These are phyloP conservation scores for Turritis glabra DNA, from an alignment of 345 rosid genomes.

Conservation along the genomic window DNA sequence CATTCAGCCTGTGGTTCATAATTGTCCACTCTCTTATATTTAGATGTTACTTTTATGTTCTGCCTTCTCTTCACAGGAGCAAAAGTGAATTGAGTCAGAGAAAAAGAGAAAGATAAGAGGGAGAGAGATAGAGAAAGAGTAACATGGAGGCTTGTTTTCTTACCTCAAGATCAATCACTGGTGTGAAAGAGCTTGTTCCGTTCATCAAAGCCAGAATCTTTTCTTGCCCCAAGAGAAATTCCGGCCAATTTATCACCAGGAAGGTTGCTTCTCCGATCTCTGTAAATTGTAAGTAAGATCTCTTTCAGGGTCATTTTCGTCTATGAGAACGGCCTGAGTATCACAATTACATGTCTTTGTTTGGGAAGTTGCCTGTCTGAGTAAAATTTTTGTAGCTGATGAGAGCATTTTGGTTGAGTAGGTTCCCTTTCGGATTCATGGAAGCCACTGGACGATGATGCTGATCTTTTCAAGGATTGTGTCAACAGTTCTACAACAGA, in stretches of 20 bases:
- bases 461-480: constrained; percentile 41
- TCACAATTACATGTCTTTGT: background rate
- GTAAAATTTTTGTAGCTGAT: background rate
- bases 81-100: constrained; percentile 19
- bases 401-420: constrained; percentile 31
- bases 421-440: constrained; percentile 59
- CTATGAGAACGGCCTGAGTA: background rate
- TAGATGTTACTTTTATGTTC: constrained; percentile 8
- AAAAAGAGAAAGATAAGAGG: background rate
- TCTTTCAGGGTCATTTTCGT: background rate
- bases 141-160: constrained; percentile 79
- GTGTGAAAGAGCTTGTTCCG: constrained; percentile 44
- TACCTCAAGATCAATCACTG: constrained; percentile 59
- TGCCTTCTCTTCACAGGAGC: constrained; percentile 6
- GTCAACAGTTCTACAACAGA: constrained; percentile 27
- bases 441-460: constrained; percentile 42
- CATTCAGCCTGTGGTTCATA: constrained; percentile 47
- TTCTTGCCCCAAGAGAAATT: constrained; percentile 43
- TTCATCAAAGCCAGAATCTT: constrained; percentile 47
- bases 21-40: constrained; percentile 32
- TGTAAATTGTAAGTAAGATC: constrained; percentile 50
- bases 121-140: background rate
- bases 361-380: constrained; percentile 2
- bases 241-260: constrained; percentile 37
- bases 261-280: constrained; percentile 43